phyloP scores from a whole-genome alignment of 2,329 filamentous ascomycete species.

The Fusarium tricinctum region DNA sequence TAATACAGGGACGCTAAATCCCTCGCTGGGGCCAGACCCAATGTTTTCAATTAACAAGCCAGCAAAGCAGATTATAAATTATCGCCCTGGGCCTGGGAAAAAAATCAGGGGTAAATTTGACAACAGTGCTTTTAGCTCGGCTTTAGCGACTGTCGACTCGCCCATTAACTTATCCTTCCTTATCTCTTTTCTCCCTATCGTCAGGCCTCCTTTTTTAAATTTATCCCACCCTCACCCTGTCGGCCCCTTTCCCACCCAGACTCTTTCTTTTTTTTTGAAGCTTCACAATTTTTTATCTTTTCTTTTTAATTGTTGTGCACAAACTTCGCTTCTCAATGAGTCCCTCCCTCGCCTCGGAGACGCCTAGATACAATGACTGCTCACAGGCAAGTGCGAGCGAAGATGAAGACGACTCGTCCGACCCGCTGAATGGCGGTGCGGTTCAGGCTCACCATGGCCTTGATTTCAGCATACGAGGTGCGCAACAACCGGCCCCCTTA shows the following conservation, averaged over 20 bases:
- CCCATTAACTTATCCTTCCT: background rate
- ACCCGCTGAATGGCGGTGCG: conserved; percentile 18
- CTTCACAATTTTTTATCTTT: background rate
- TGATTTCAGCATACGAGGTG: conserved; percentile 38
- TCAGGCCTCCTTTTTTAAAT: conserved; percentile 34
- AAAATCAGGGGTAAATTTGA: conserved; percentile 38
- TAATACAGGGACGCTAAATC: conserved; percentile 25
- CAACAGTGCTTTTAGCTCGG: conserved; percentile 12
- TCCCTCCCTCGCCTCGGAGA: conserved; percentile 37
- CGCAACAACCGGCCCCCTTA: conserved; percentile 2
- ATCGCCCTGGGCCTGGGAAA: conserved; percentile 3
- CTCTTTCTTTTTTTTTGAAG: background rate
- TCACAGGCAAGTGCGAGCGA: conserved; percentile 41
- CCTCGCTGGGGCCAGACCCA: conserved; percentile 31
- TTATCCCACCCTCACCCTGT: conserved; percentile 27
- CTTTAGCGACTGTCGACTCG: conserved; percentile 17
- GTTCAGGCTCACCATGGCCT: conserved; percentile 30
- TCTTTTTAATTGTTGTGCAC: too few relatives aligned
- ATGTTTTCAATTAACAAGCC: conserved; percentile 43
- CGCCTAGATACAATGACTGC: conserved; percentile 43
- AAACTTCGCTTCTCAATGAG: conserved; percentile 32
- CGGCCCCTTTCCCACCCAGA: conserved; percentile 20
- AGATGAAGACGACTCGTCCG: conserved; percentile 40
- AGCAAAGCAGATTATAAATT: conserved; percentile 13
- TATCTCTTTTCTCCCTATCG: conserved; percentile 9